These are phyloP conservation scores for Centrapalus pauciflorus DNA, from an alignment of 129 eudicot species.

Conservation along the genomic window DNA sequence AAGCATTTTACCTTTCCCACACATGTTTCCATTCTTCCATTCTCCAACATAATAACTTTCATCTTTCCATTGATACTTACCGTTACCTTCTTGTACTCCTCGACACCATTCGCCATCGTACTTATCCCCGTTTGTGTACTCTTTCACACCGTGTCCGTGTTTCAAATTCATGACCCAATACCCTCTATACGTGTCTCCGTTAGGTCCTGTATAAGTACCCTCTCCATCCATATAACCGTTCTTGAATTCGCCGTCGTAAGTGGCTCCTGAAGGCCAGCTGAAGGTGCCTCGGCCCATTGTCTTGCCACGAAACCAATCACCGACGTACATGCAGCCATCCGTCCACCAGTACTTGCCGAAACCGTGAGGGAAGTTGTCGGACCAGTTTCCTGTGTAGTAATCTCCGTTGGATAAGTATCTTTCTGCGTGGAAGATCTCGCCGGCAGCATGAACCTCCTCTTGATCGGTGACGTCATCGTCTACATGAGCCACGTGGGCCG, in stretches of 20 bases:
- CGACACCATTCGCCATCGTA: constrained; percentile 92
- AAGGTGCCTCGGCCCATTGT: constrained; percentile 79
- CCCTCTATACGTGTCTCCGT: constrained; percentile 68
- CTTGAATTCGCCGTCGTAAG: constrained; percentile 84
- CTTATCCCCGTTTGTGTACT: constrained; percentile 59
- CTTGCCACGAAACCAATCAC: constrained; percentile 84
- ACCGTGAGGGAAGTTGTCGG: constrained; percentile 82
- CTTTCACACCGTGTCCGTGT: constrained; percentile 67
- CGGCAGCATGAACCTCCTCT: constrained; percentile 38
- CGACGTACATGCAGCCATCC: constrained; percentile 91
- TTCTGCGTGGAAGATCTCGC: constrained; percentile 63
- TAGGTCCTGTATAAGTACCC: constrained; percentile 69
- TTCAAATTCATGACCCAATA: constrained; percentile 77
- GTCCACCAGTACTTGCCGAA: constrained; percentile 92
- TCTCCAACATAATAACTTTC: constrained; percentile 67
- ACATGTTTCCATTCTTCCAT: constrained; percentile 68
- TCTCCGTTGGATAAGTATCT: constrained; percentile 77
- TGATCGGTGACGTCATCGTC: constrained; percentile 36
- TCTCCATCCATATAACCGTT: constrained; percentile 90
- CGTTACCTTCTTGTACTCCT: constrained; percentile 79
- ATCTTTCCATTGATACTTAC: constrained; percentile 69
- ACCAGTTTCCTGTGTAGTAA: constrained; percentile 75
- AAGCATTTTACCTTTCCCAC: constrained; percentile 53
- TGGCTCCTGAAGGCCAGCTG: constrained; percentile 92
- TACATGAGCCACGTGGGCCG: constrained; percentile 42